Conservation (phyloP, 1,139 yeast genomes). For the Taphrina communis region DNA sequence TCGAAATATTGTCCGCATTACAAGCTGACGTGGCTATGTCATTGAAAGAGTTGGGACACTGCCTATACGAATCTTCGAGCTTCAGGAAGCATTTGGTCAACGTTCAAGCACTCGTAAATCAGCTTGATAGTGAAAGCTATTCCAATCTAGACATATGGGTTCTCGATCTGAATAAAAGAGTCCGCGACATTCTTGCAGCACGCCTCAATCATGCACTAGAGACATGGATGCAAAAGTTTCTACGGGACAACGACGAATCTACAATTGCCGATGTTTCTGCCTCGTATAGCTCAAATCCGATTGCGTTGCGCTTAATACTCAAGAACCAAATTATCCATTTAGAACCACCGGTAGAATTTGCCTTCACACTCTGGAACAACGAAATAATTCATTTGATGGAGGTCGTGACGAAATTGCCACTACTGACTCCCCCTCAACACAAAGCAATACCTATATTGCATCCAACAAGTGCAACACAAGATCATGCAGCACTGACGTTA, state of each 20-base stretch:
- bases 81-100: slow-evolving; percentile 37
- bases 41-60: slow-evolving; percentile 51
- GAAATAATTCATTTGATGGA: slow-evolving; percentile 50
- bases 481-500: not conserved
- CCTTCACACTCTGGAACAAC: slow-evolving; percentile 51
- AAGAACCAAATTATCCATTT: slow-evolving; percentile 57
- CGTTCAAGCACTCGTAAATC: slow-evolving; percentile 57
- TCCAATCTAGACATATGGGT: slow-evolving; percentile 55
- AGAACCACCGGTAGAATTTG: slow-evolving; percentile 55
- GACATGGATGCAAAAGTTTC: slow-evolving; percentile 49
- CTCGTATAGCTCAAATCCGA: not conserved
- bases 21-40: slow-evolving; percentile 47
- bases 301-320: slow-evolving; percentile 55
- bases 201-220: slow-evolving; percentile 50
- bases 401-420: slow-evolving; percentile 48
- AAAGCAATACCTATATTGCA: slow-evolving; percentile 43
- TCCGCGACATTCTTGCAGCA: slow-evolving; percentile 53
- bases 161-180: slow-evolving; percentile 54
- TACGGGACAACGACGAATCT: slow-evolving; percentile 30
- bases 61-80: slow-evolving; percentile 48
- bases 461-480: not conserved
- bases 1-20: slow-evolving; percentile 49
- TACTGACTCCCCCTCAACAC: slow-evolving; percentile 51
- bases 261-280: not conserved
- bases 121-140: slow-evolving; percentile 56